Conservation (phyloP, 176 grass and related monocot species). For the Aegilops speltoides region DNA sequence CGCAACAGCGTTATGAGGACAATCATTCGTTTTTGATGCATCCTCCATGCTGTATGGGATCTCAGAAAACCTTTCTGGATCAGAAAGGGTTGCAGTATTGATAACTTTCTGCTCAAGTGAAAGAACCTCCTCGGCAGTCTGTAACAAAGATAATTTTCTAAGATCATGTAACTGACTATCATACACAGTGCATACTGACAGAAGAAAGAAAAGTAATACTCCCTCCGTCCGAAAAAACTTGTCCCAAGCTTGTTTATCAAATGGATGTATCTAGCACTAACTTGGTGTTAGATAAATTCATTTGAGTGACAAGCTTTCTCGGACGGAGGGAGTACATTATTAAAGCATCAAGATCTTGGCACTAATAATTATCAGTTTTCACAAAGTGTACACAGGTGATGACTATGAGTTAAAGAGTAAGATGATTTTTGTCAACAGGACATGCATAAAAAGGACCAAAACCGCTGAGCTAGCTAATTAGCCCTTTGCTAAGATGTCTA, state of each 20-base stretch:
- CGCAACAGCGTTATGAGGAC: conserved; percentile 31
- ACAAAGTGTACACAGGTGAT: neutral
- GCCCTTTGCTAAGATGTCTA: neutral
- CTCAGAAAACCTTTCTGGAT: conserved; percentile 81
- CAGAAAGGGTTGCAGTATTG: conserved; percentile 52
- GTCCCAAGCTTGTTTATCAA: no score
- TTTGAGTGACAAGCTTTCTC: no score
- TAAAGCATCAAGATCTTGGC: neutral
- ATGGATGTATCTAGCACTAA: no score
- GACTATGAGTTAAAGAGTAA: neutral
- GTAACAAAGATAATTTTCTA: conserved; percentile 36
- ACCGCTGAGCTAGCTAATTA: conserved; percentile 12
- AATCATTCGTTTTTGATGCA: conserved; percentile 17
- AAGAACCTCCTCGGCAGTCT: conserved; percentile 49
- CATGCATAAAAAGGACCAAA: conserved; percentile 12
- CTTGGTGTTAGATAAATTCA: no score
- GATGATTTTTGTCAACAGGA: neutral
- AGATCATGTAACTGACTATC: conserved; percentile 15
- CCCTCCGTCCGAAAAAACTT: no score
- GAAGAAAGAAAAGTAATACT: neutral
- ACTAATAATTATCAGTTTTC: neutral
- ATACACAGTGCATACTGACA: conserved; percentile 16
- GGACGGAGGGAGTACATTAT: neutral
- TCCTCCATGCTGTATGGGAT: conserved; percentile 56
- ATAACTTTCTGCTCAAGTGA: conserved; percentile 81